Percentiles rank a stretch among this genome's conserved stretches.
These are phyloP conservation scores for Candida saitoana DNA, from an alignment of 805 yeast genomes.

Conservation along the genomic window DNA sequence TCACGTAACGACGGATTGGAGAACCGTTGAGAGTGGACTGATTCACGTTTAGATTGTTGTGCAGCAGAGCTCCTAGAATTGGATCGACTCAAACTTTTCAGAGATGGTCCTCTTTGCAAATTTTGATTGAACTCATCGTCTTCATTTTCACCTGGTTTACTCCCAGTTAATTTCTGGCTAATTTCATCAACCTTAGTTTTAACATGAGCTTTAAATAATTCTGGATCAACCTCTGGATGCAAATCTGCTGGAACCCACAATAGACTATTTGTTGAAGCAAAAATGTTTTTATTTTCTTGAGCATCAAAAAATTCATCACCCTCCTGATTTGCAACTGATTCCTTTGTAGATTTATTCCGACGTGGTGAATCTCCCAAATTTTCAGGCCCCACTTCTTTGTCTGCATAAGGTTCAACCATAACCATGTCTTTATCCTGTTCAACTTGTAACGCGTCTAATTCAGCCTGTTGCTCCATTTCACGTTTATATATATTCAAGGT, in stretches of 20 bases:
- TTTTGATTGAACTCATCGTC: constrained; percentile 15
- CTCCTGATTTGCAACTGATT: constrained; percentile 16
- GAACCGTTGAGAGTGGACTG: constrained; percentile 12
- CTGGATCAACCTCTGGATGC: constrained; percentile 95
- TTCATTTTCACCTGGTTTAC: constrained; percentile 21
- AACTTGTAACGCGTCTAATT: background rate
- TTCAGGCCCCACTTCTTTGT: background rate
- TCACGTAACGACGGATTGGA: constrained; percentile 64
- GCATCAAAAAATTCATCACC: constrained; percentile 15
- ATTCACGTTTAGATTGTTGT: constrained; percentile 8
- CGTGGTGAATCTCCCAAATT: background rate
- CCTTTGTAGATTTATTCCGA: background rate
- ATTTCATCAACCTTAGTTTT: constrained; percentile 54
- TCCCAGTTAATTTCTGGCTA: constrained; percentile 33
- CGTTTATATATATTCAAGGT: background rate
- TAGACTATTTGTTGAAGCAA: constrained; percentile 20
- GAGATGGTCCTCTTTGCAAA: background rate
- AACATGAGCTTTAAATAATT: constrained; percentile 67
- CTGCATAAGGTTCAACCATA: background rate
- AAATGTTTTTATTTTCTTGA: constrained; percentile 9
- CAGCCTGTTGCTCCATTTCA: background rate
- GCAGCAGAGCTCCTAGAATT: background rate
- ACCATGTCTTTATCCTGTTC: background rate
- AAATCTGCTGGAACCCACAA: constrained; percentile 95
- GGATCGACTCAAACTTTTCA: background rate